phyloP scores from a whole-genome alignment of 495 filamentous ascomycete genomes.

The Lasiosphaeris hirsuta region DNA sequence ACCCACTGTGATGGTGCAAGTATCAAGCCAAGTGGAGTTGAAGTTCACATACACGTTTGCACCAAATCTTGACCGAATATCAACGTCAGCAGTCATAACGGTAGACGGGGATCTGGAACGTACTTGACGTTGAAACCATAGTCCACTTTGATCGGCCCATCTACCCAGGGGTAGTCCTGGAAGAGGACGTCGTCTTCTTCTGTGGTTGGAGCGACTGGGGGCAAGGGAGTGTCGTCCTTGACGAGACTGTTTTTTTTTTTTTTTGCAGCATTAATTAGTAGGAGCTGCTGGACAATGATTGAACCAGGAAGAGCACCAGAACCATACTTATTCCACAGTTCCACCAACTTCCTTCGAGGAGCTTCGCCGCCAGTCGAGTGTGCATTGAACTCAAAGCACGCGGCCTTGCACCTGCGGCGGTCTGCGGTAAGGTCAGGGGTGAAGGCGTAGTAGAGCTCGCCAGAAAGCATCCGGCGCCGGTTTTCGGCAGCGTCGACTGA shows the following conservation, averaged over 20 bases:
- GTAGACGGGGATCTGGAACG: not conserved
- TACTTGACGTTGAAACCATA: slow-evolving; percentile 70
- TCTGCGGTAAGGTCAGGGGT: slow-evolving; percentile 47
- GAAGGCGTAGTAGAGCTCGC: slow-evolving; percentile 52
- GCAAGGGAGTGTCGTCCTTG: slow-evolving; percentile 58
- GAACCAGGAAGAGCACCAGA: not conserved
- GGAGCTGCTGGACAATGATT: not conserved
- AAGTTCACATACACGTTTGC: slow-evolving; percentile 72
- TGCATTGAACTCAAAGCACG: slow-evolving; percentile 59
- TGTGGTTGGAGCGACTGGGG: slow-evolving; percentile 48
- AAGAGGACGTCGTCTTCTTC: slow-evolving; percentile 61
- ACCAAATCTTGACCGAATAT: slow-evolving; percentile 43
- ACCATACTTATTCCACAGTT: slow-evolving; percentile 73
- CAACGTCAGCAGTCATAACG: not conserved
- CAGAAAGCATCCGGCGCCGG: slow-evolving; percentile 45
- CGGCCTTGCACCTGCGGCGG: slow-evolving; percentile 56
- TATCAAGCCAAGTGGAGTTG: slow-evolving; percentile 74
- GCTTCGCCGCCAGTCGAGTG: slow-evolving; percentile 46
- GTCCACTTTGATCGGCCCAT: slow-evolving; percentile 66
- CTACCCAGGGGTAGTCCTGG: slow-evolving; percentile 62
- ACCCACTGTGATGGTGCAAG: slow-evolving; percentile 71
- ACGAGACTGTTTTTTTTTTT: slow-evolving; percentile 46
- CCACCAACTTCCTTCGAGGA: slow-evolving; percentile 54
- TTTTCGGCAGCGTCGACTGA: slow-evolving; percentile 37
- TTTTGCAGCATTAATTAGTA: not conserved